Evolutionary conservation across 768 basidiomycete genomes (phyloP).

Genomic region (Suillus subalutaceus): DNA sequence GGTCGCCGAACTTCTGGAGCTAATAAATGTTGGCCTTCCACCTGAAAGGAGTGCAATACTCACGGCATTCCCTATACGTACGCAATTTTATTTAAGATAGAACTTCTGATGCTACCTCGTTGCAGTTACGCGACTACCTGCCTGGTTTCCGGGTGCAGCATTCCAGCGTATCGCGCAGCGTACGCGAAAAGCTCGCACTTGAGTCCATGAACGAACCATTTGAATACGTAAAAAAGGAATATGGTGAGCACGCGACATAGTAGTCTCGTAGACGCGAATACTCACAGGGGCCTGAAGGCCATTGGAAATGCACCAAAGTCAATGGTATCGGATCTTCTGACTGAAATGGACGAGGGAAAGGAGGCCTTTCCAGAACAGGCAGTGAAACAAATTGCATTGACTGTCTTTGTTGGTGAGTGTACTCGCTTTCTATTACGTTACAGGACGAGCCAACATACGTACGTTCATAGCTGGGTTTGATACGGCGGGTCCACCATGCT

Average conservation of each 20-base stretch:
- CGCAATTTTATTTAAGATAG: slow-evolving; percentile 10
- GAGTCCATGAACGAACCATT: slow-evolving; percentile 28
- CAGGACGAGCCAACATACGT: neutral
- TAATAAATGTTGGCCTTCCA: slow-evolving; percentile 25
- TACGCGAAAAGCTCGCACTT: slow-evolving; percentile 29
- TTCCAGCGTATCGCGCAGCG: slow-evolving; percentile 24
- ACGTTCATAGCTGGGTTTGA: slow-evolving; percentile 28
- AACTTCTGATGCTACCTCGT: slow-evolving; percentile 3
- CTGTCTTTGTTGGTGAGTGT: slow-evolving; percentile 32
- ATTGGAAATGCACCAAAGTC: slow-evolving; percentile 28
- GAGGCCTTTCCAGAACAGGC: slow-evolving; percentile 24
- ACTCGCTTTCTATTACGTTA: neutral
- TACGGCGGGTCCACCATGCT: slow-evolving; percentile 18
- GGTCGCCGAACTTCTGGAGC: slow-evolving; percentile 18
- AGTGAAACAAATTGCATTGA: slow-evolving; percentile 32
- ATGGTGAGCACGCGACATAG: slow-evolving; percentile 22
- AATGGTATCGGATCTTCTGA: slow-evolving; percentile 33
- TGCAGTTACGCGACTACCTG: slow-evolving; percentile 31
- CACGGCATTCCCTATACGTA: slow-evolving; percentile 32
- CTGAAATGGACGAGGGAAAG: slow-evolving; percentile 17
- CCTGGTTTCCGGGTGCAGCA: slow-evolving; percentile 33
- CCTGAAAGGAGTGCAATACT: slow-evolving; percentile 32
- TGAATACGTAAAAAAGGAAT: slow-evolving; percentile 28
- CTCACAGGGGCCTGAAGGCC: slow-evolving; percentile 18
- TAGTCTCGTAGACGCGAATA: neutral